Evolutionary conservation across 164 flowering plant species (phyloP).

Genomic region (Chloranthus sessilifolius): DNA sequence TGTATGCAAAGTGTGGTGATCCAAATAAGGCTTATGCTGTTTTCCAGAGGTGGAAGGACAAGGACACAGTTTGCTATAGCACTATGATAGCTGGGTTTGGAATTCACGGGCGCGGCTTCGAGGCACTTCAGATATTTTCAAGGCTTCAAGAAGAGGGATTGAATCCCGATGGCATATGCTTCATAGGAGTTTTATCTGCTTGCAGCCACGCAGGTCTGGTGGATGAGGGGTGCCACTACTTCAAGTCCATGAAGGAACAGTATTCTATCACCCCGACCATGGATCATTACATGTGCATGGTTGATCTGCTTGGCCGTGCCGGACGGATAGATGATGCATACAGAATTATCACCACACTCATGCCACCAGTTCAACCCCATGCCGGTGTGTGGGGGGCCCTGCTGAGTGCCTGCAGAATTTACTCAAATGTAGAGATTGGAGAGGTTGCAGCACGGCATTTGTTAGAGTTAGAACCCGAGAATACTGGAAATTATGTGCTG

Average conservation of each 20-base stretch:
- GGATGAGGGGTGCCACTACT: constrained; percentile 15
- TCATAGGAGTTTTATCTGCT: constrained; percentile 19
- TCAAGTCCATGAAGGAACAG: constrained; percentile 14
- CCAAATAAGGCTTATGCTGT: constrained; percentile 11
- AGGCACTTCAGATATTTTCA: constrained; percentile 16
- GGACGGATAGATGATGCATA: constrained; percentile 18
- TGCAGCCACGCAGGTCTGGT: constrained; percentile 23
- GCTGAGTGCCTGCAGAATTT: constrained; percentile 18
- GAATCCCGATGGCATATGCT: constrained; percentile 18
- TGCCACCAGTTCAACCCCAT: constrained; percentile 21
- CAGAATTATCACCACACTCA: constrained; percentile 5
- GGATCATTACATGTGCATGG: constrained; percentile 25
- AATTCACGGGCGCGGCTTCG: constrained; percentile 16
- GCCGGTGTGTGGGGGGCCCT: constrained; percentile 22
- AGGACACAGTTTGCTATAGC: constrained; percentile 16
- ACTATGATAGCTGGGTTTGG: constrained; percentile 21
- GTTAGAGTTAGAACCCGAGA: constrained; percentile 20
- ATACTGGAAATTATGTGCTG: constrained; percentile 19
- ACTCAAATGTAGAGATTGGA: constrained; percentile 14
- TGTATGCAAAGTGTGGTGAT: constrained; percentile 23
- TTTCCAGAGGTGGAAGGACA: constrained; percentile 17
- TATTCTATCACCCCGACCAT: constrained; percentile 19
- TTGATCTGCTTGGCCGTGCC: constrained; percentile 21
- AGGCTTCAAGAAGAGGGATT: constrained; percentile 13
- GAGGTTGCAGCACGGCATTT: constrained; percentile 16